Evolutionary conservation across 192 early-diverging fungal species (phyloP), one percentile per base, ranked within the genome.

Genomic region (Podila minutissima): DNA sequence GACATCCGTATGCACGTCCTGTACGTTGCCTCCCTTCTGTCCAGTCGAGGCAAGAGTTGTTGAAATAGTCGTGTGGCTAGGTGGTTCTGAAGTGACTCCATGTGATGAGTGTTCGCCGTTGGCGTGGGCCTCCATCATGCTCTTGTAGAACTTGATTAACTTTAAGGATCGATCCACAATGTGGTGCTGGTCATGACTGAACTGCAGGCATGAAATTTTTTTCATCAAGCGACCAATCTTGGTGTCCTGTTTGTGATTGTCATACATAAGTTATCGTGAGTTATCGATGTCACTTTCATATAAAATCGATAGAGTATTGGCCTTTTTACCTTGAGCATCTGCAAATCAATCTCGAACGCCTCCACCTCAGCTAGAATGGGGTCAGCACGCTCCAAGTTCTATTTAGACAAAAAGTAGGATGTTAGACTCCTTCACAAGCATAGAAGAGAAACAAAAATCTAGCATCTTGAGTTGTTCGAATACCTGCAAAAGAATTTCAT

Each of bases 191-290:
- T 84, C 83, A 19, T 37, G 73, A 20, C 78, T 74, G 31, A 81
- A 69, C 49, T 84, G 53, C 19, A 75, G 57, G 22, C 24, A 57
- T 19, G 73, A 71, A 41, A 84, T 84, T 69, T 84, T 84, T 64
- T 78, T 79, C 83, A 84, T 84, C 5, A 84, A 61, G 17, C 78
- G 73, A 35, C 83, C 83, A n/a, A 84, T 81, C 59, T 84, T 84
- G 31, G 72, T 84, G 59, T 81, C 83, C 83, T 84, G 63, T 64
- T 24, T 62, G 50, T 13, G 26, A 51, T 15, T 17, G 41, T 46
- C 41, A 46, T 15, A 53, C 20, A 55, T 37, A 6, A 50, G n/a
- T 9, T 1, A 41, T 31, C 13, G 20, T 28, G 13, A 58, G 31
- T 19, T 9, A 17, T 24, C 35, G 31, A 12, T 26, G 19, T 11